These are phyloP conservation scores for Pleurotus salmoneostramineus DNA, from an alignment of 768 basidiomycete species.

Conservation along the genomic window DNA sequence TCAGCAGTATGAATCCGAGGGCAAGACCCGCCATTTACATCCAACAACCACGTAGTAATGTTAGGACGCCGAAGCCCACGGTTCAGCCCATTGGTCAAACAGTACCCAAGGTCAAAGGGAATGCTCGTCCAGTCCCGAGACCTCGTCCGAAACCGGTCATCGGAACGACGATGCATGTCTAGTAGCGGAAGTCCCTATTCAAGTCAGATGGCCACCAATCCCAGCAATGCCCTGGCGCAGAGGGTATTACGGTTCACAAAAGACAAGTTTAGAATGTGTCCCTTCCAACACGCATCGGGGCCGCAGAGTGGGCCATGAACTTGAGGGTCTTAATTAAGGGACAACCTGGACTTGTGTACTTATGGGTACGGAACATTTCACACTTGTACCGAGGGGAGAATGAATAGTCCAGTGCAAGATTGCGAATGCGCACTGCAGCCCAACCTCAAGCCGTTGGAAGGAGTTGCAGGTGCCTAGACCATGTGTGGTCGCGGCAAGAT, in stretches of 20 bases:
- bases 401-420: too few relatives aligned
- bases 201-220: background rate
- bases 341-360: background rate
- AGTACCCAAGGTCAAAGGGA: constrained; percentile 2
- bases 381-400: too few relatives aligned
- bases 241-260: background rate
- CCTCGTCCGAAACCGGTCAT: background rate
- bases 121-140: background rate
- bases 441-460: too few relatives aligned
- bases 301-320: background rate
- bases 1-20: too few relatives aligned
- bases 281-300: constrained; percentile 1
- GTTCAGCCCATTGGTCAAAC: background rate
- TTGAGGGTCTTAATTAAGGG: background rate
- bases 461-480: background rate
- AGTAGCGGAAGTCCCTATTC: too few relatives aligned
- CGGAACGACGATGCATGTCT: too few relatives aligned
- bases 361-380: too few relatives aligned
- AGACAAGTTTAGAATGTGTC: background rate
- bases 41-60: background rate
- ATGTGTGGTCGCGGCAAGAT: background rate
- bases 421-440: too few relatives aligned
- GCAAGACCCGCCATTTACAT: background rate
- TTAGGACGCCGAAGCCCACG: background rate
- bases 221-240: background rate